A percentile compares a stretch with the other conserved stretches of the same genome.
Evolutionary conservation across 306 rosid species (phyloP).

Genomic region (Mimosa pudica): DNA sequence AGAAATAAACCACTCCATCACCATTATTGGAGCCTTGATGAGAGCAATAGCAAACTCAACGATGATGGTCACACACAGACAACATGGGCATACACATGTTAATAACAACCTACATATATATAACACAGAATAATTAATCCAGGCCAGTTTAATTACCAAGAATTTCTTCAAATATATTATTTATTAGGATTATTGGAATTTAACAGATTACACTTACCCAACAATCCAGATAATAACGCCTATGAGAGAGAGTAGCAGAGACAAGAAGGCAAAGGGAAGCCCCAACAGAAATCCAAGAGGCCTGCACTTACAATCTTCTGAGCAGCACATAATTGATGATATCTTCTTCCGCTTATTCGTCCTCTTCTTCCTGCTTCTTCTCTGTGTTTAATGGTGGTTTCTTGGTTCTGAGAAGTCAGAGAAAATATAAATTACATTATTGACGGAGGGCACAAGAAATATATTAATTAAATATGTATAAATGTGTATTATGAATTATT

Average conservation of each 20-base stretch:
- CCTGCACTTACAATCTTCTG: conserved; percentile 67
- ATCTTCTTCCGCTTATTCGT: too few species aligned
- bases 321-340: conserved; percentile 57
- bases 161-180: too few species aligned
- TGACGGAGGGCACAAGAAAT: conserved; percentile 35
- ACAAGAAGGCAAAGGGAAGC: conserved; percentile 75
- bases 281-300: conserved; percentile 74
- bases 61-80: conserved; percentile 75
- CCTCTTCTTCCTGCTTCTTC: too few species aligned
- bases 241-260: conserved; percentile 61
- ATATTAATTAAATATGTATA: conserved; percentile 1
- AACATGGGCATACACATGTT: conserved; percentile 86
- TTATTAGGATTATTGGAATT: not conserved
- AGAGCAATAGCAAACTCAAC: conserved; percentile 74
- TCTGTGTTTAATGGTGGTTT: conserved; percentile 6
- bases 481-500: not conserved
- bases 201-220: conserved; percentile 47
- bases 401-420: conserved; percentile 21
- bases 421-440: conserved; percentile 16
- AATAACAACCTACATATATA: conserved; percentile 53
- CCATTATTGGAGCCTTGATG: conserved; percentile 69
- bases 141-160: not conserved
- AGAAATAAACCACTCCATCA: conserved; percentile 87
- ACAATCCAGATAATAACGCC: conserved; percentile 71
- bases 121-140: not conserved